Evolutionary conservation across 1,284 basidiomycete genomes (phyloP).

Genomic region (Ustilago loliicola): DNA sequence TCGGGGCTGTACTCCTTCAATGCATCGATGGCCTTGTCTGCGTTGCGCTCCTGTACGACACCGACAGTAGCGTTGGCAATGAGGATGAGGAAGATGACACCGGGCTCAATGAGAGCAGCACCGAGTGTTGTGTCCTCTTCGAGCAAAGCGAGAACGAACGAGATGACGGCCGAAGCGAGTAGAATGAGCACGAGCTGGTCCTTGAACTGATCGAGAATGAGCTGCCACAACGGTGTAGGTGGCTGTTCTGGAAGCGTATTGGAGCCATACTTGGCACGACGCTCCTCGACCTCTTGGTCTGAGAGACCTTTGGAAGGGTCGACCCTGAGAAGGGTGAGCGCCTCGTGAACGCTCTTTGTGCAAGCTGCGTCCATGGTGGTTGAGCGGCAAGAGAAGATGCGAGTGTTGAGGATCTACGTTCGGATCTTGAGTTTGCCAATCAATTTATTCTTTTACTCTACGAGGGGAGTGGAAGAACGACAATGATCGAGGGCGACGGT

Average conservation of each 20-base stretch:
- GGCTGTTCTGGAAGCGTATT: slow-evolving; percentile 84
- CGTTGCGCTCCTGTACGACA: slow-evolving; percentile 69
- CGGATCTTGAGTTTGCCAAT: background rate
- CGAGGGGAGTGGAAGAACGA: background rate
- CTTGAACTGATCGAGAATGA: slow-evolving; percentile 94
- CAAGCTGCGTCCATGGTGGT: slow-evolving; percentile 65
- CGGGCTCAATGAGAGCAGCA: slow-evolving; percentile 68
- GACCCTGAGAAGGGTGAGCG: slow-evolving; percentile 57
- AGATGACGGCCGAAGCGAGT: slow-evolving; percentile 67
- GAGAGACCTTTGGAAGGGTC: slow-evolving; percentile 60
- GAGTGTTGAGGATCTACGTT: background rate
- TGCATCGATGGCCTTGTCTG: slow-evolving; percentile 69
- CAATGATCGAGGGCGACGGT: background rate
- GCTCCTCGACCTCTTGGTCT: slow-evolving; percentile 48
- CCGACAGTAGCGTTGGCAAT: slow-evolving; percentile 69
- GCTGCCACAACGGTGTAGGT: slow-evolving; percentile 88
- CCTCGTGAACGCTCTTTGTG: slow-evolving; percentile 62
- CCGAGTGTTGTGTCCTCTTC: slow-evolving; percentile 65
- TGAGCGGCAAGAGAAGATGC: background rate
- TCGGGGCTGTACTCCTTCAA: slow-evolving; percentile 69
- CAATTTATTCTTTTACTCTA: background rate
- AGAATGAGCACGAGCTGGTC: slow-evolving; percentile 70
- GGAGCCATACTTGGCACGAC: slow-evolving; percentile 51
- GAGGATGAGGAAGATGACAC: slow-evolving; percentile 69
- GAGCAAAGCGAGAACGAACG: slow-evolving; percentile 66